Evolutionary conservation across 2,329 filamentous ascomycete species (phyloP).

Genomic region (Neurospora sp.): DNA sequence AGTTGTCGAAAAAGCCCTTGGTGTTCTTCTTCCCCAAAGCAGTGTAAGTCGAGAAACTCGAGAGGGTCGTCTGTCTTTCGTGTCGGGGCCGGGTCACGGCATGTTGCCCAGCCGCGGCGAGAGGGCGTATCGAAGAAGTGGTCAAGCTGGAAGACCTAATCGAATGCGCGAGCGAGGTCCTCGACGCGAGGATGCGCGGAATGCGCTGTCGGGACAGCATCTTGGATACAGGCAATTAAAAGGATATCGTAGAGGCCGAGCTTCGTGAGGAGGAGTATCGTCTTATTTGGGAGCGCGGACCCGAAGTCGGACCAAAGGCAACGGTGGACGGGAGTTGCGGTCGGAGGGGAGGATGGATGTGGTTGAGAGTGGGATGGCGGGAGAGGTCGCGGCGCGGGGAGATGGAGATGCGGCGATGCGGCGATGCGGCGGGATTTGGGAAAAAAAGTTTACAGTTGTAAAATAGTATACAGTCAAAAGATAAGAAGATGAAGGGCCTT

Average conservation of each 20-base stretch:
- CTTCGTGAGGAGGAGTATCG: background rate
- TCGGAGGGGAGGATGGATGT: background rate
- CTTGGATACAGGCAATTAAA: constrained; percentile 1
- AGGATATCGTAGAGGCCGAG: background rate
- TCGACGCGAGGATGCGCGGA: constrained; percentile 13
- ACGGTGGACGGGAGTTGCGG: background rate
- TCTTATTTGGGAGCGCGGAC: background rate
- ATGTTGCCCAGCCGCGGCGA: constrained; percentile 8
- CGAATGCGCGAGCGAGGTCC: constrained; percentile 5
- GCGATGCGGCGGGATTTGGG: background rate
- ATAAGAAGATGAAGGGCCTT: background rate
- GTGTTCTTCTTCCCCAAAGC: constrained; percentile 31
- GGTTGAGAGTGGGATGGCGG: background rate
- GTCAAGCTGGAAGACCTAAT: constrained; percentile 9
- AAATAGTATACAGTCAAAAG: background rate
- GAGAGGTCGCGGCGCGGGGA: background rate
- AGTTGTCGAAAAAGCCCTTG: constrained; percentile 40
- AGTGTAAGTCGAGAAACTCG: constrained; percentile 29
- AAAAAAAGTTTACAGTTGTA: background rate
- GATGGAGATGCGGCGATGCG: background rate
- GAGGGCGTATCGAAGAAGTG: constrained; percentile 8
- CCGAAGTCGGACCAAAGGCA: background rate
- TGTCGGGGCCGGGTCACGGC: constrained; percentile 6
- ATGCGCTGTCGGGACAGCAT: constrained; percentile 20
- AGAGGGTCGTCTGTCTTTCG: constrained; percentile 6